Base-by-base conservation (phyloP, 2,329 filamentous ascomycete species). In the Arthrinium phaeospermum region DNA sequence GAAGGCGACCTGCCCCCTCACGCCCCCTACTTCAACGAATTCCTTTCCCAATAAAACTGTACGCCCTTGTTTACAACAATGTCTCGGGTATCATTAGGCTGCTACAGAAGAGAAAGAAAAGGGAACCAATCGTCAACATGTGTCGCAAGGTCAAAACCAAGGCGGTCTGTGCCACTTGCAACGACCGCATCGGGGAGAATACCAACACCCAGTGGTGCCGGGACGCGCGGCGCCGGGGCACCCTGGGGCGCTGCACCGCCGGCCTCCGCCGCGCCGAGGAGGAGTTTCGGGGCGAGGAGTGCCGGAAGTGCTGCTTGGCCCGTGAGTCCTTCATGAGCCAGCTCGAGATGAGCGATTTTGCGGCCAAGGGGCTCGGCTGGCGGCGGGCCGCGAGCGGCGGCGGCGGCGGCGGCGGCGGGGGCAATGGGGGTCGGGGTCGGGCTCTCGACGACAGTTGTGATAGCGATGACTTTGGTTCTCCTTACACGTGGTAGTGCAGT, bases 201-300 rank as follows among this genome's bases (percentile, higher is more conserved):
- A 74, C 68, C 22, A 72, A 69, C 47, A 69, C 73, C 49, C 70
- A 74, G 41, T 74, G 72, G 72, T 78, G 72, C 57, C 51, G 64
- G 3, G 73, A 75, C 6, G 72, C 73, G 3, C 69, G 71, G 24
- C 68, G 71, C 14, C 73, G 71, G 53, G 71, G 73, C 16, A 22
- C 19, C 3, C 74, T 77, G 61, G 76, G 75, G 14, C 72, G 72
- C 5, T 77, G 75, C 47, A 57, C 53, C 4, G 61, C 45, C 16
- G 74, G 76, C 41, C 47, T 72, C 19, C 46, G 71, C 19, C 71
- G 70, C 14, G 69, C 47, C 27, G 72, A 77, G 49, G 72, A 75
- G 44, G 74, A 75, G 70, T 75, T 72, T 37, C 67, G 74, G 27
- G 73, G 74, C n/a, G 69, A 73, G 41, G 74, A 76, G 71, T 76